Base-by-base conservation (phyloP, 306 rosid species). In the Malus orientalis region DNA sequence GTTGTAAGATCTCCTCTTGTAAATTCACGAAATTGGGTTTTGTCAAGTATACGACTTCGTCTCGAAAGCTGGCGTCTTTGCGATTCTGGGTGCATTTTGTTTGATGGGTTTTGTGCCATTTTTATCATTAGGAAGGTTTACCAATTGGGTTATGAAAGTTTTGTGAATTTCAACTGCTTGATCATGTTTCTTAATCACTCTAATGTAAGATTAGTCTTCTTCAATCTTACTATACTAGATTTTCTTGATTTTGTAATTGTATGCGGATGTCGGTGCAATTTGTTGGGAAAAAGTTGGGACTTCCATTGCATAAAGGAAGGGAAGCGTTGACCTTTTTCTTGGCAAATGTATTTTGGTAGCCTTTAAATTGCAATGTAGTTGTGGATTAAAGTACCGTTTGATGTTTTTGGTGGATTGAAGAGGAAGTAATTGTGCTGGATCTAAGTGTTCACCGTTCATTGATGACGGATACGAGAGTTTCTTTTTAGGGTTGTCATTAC, bases 1-100 rank as follows among this genome's bases (percentile, higher is more conserved):
- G 85, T 91, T 49, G 98, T 93, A 88, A 82, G 98, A 74, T 84
- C 80, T 38, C 81, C 2, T 55, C 77, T 10, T 70, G 9, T 76
- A 51, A 14, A 8, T 22, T 6, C 40, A 8, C 15, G 40, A 14
- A 19, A 8, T 79, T 51, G 71, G 74, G 5, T 64, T 67, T 68
- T 49, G 40, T 69, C 9, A 74, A 38, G 71, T 73, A 29, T 23
- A 12, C 76, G 8, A 57, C 62, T 44, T 55, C 81, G 15, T 60
- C 1, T 40, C 4, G 14, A 38, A 40, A 38, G 25, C 54, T 13
- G 19, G 8, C 22, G 23, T 77, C 67, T 67, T 60, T 7, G 27
- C 22, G 45, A 25, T 33, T 66, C 19, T 71, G 55, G 3, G 27
- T 27, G 20, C 70, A 58, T 42, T 23, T 51, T 22, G 15, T 74